phyloP scores from a whole-genome alignment of 2,329 filamentous ascomycete genomes.

The Colletotrichum sp. region DNA sequence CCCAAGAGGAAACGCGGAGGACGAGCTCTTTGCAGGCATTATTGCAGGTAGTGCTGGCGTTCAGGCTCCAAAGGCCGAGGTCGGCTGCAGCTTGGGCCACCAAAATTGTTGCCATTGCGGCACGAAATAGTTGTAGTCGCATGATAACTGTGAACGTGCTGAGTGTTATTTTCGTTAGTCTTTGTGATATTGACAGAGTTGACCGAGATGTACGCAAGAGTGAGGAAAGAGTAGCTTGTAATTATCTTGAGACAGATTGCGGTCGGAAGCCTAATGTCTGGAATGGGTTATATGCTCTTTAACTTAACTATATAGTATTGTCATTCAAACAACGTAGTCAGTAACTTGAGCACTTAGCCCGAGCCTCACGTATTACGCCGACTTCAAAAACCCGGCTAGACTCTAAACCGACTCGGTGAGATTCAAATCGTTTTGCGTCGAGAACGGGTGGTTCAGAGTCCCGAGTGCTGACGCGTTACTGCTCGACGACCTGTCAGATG shows the following conservation, averaged over 20 bases:
- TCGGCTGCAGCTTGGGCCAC: not conserved
- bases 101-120: not conserved
- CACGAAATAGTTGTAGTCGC: not conserved
- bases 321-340: not conserved
- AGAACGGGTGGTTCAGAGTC: not conserved
- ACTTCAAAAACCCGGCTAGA: not conserved
- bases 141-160: not conserved
- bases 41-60: not conserved
- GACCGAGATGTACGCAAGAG: not conserved
- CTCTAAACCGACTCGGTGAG: not conserved
- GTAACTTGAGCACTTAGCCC: rapidly evolving
- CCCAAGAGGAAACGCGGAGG: not conserved
- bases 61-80: not conserved
- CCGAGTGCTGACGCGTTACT: not conserved
- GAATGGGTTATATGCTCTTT: not conserved
- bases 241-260: not conserved
- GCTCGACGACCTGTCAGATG: not conserved
- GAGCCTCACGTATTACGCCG: not conserved
- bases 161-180: not conserved
- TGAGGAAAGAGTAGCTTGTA: not conserved
- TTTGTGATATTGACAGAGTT: not conserved
- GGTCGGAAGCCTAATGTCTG: not conserved
- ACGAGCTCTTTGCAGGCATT: not conserved
- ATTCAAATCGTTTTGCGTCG: not conserved
- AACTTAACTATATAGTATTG: not conserved